A percentile compares a stretch with the other conserved stretches of the same genome.
Evolutionary conservation across 2,329 filamentous ascomycete genomes (phyloP).

Genomic region (Fusarium hainanense): DNA sequence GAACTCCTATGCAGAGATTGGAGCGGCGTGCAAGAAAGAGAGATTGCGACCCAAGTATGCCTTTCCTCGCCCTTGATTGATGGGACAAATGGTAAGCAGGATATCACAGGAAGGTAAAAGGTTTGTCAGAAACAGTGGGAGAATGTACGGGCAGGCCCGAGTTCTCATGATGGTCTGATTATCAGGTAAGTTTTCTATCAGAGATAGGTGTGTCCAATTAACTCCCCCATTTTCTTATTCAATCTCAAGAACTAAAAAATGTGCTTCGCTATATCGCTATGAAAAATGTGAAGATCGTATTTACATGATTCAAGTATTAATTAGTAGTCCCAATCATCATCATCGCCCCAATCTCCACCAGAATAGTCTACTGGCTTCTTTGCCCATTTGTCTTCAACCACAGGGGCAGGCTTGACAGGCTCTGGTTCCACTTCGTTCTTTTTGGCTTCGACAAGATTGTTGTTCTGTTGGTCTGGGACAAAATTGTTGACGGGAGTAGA

Average conservation of each 20-base stretch:
- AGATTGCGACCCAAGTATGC: neutral
- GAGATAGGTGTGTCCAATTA: neutral
- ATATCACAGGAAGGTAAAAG: neutral
- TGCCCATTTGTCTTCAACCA: constrained; percentile 40
- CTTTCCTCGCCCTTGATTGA: neutral
- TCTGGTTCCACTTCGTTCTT: neutral
- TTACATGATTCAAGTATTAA: constrained; percentile 18
- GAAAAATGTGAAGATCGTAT: constrained; percentile 1
- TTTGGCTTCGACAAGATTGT: neutral
- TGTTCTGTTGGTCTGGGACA: constrained; percentile 8
- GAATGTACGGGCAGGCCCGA: neutral
- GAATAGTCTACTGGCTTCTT: constrained; percentile 44
- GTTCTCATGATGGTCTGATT: neutral
- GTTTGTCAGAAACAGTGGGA: neutral
- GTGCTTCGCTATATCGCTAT: constrained; percentile 21
- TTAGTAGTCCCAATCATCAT: constrained; percentile 45
- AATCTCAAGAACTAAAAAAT: constrained; percentile 17
- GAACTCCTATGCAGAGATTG: neutral
- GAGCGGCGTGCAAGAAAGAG: neutral
- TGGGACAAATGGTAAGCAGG: neutral
- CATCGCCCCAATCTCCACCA: constrained; percentile 44
- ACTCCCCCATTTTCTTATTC: neutral
- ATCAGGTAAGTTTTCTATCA: constrained; percentile 4
- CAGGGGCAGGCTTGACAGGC: neutral
- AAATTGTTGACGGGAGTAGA: constrained; percentile 1